Evolutionary conservation across 257 asterid genomes (phyloP), one percentile per base, ranked within the genome.

Genomic region (Sherardia arvensis): DNA sequence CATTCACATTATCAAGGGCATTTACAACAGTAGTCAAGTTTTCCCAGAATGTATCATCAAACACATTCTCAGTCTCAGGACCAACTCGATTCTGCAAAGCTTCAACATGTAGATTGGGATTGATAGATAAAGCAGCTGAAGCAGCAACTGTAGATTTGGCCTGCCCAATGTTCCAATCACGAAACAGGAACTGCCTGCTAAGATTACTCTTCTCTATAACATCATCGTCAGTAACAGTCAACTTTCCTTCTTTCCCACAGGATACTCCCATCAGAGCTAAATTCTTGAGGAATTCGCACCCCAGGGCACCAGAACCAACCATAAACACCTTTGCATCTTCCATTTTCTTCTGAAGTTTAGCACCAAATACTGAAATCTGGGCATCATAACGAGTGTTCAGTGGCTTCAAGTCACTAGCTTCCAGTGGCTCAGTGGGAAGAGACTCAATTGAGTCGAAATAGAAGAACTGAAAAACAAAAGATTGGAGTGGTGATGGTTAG

Each of bases 291-390:
- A 91, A 91, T 69, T 91, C 97, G 65, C 97, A 91, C 66, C 97
- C 97, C 59, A 91, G 83, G 21, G 97, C 97, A 76, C 97, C 97
- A 73, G 97, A 83, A 74, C 97, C 97, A 68, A 87, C 93, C 72
- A 91, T 77, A 84, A 87, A 91, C 34, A 79, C 73, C 72, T 73
- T 85, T 63, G 95, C 89, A 61, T 84, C 95, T 80, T 87, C 96
- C 26, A 91, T 75, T 73, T 85, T 91, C 80, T 80, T 91, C 74
- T 91, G 97, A 66, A 91, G 75, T 71, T 78, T 85, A 59, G 94
- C 73, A 61, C 97, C 97, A 73, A 91, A 85, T 27, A 91, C 96
- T 9, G 97, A 87, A 53, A 91, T 87, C 76, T 91, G 97, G 67
- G 96, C 95, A 84, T 91, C 97, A 77, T 87, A 87, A 57, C 94